A percentile compares a stretch with the other conserved stretches of the same genome.
These are phyloP conservation scores for Trypanosoma congolense DNA, from an alignment of 208 protist genomes.

Conservation along the genomic window DNA sequence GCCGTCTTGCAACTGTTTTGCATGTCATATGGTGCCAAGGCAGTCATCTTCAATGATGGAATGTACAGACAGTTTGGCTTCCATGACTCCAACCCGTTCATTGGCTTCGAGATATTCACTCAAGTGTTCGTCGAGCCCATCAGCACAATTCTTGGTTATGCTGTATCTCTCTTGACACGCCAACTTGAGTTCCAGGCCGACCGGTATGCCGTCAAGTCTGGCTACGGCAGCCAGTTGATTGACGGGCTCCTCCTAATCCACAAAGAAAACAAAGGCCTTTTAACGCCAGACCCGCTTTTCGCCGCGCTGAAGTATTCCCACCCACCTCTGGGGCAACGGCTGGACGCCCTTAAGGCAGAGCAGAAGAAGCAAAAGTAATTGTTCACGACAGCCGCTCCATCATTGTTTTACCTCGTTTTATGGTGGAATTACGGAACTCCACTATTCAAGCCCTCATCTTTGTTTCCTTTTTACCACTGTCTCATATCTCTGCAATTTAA, in stretches of 20 bases:
- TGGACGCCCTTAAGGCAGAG: slow-evolving; percentile 54
- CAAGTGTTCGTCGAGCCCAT: slow-evolving; percentile 43
- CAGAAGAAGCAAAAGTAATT: slow-evolving; percentile 36
- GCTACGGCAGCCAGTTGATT: slow-evolving; percentile 39
- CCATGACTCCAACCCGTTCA: slow-evolving; percentile 35
- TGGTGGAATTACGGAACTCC: no score
- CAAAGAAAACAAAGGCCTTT: slow-evolving; percentile 58
- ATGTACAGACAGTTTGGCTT: slow-evolving; percentile 76
- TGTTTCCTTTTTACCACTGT: no score
- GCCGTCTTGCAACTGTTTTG: slow-evolving; percentile 36
- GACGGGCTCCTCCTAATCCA: slow-evolving; percentile 40
- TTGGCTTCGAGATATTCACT: slow-evolving; percentile 58
- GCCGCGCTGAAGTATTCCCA: slow-evolving; percentile 68
- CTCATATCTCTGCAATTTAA: no score
- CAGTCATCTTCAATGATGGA: slow-evolving; percentile 52
- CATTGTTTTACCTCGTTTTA: not conserved
- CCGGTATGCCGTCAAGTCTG: slow-evolving; percentile 41
- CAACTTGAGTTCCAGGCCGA: slow-evolving; percentile 76
- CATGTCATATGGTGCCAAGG: slow-evolving; percentile 53
- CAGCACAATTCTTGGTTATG: slow-evolving; percentile 32
- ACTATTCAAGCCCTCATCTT: no score
- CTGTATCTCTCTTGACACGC: slow-evolving; percentile 28
- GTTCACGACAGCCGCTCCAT: not conserved
- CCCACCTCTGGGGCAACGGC: slow-evolving; percentile 65
- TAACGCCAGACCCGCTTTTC: slow-evolving; percentile 68